Evolutionary conservation across 352 stramenopile genomes (phyloP).

Genomic region (Phytophthora palmivora): DNA sequence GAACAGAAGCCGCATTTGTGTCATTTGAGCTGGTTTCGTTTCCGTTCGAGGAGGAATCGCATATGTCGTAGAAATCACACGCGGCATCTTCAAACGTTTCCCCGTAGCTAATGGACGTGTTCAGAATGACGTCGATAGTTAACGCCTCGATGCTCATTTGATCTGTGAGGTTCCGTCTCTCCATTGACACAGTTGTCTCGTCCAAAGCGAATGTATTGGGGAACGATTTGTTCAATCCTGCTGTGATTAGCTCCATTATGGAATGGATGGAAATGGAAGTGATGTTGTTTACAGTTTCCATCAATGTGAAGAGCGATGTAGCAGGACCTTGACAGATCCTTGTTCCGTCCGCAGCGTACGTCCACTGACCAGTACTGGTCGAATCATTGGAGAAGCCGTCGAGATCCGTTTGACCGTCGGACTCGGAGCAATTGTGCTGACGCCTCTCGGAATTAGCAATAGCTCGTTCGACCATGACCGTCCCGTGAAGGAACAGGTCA

Average conservation of each 20-base stretch:
- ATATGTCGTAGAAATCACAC: slow-evolving; percentile 16
- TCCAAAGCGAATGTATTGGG: slow-evolving; percentile 31
- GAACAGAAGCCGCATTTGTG: slow-evolving; percentile 9
- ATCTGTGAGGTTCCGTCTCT: slow-evolving; percentile 26
- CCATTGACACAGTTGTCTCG: slow-evolving; percentile 33
- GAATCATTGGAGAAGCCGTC: slow-evolving; percentile 19
- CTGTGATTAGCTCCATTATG: slow-evolving; percentile 27
- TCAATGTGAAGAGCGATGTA: slow-evolving; percentile 44
- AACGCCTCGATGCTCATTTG: slow-evolving; percentile 40
- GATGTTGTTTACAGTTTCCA: slow-evolving; percentile 26
- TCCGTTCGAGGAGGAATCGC: slow-evolving; percentile 6
- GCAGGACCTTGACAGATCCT: slow-evolving; percentile 50
- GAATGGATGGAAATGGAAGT: slow-evolving; percentile 19
- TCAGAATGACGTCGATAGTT: slow-evolving; percentile 38
- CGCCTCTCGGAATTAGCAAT: slow-evolving; percentile 38
- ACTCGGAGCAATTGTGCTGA: slow-evolving; percentile 51
- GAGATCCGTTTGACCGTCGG: slow-evolving; percentile 38
- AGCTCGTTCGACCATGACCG: slow-evolving; percentile 47
- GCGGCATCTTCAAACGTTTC: slow-evolving; percentile 11
- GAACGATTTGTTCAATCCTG: slow-evolving; percentile 43
- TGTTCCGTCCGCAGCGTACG: slow-evolving; percentile 32
- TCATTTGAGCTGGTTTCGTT: slow-evolving; percentile 13
- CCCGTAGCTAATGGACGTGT: slow-evolving; percentile 31
- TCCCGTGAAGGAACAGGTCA: slow-evolving; percentile 50
- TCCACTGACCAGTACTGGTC: slow-evolving; percentile 33